Conservation (phyloP, 2,329 filamentous ascomycete species). For the Calonectria montana region DNA sequence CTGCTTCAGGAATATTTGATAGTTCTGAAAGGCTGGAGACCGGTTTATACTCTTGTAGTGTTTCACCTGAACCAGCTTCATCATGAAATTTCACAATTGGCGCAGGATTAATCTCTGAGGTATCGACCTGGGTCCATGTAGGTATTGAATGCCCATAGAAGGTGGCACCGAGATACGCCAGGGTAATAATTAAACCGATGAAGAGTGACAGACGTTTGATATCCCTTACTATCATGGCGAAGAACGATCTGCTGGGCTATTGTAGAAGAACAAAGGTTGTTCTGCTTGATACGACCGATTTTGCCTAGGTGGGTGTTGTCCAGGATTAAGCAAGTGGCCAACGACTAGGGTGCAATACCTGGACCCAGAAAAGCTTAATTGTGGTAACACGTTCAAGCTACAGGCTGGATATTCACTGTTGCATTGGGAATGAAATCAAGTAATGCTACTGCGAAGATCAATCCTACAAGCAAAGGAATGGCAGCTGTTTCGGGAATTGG, state of each 20-base stretch:
- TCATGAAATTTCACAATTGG: slow-evolving; percentile 7
- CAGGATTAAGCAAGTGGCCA: background rate
- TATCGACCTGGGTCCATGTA: slow-evolving; percentile 4
- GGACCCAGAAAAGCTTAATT: background rate
- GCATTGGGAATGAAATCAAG: background rate
- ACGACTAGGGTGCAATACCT: background rate
- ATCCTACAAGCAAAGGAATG: background rate
- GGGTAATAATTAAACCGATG: slow-evolving; percentile 41
- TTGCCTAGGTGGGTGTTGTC: background rate
- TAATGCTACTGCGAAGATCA: background rate
- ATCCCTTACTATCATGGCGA: slow-evolving; percentile 48
- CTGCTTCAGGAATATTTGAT: background rate
- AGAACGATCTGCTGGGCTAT: background rate
- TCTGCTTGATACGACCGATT: background rate
- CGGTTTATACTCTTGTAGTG: background rate
- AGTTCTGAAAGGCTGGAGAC: background rate
- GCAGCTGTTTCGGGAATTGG: background rate
- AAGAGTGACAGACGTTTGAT: slow-evolving; percentile 46
- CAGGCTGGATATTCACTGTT: background rate
- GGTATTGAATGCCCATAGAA: slow-evolving; percentile 29
- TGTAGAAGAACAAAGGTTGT: background rate
- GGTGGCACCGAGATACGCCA: slow-evolving; percentile 44
- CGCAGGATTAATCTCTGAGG: slow-evolving; percentile 18
- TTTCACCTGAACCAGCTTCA: background rate
- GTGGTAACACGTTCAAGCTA: background rate